Evolutionary conservation across 176 grass and related monocot species (phyloP), one percentile per base, ranked within the genome.

Genomic region (Poa annua): DNA sequence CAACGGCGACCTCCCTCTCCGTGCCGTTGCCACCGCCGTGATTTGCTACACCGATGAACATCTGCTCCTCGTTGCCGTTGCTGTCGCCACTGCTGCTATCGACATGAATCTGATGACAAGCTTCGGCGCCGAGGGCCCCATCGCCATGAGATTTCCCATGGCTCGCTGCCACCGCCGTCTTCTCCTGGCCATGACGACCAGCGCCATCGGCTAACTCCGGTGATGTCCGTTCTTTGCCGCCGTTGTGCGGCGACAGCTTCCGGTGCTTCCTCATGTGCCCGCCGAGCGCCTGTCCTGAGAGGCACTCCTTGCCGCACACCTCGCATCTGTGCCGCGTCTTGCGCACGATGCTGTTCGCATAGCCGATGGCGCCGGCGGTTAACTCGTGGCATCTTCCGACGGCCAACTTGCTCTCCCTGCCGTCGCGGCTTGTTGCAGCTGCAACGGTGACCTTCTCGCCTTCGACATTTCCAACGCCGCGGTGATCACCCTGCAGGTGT

Each of bases 201-300:
- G 42, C 67, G 47, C n/a, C 73, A 1, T 45, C 22, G 78, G 49
- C 47, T 41, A 32, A n/a, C 19, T 61, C 19, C 49, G 38, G 49
- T 49, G 7, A 48, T 49, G 48, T 63, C 75, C 12, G 29, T 80
- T 80, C 87, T 49, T 85, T 12, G 50, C 32, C n/a, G 8, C 26
- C 65, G 51, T 8, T 29, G 8, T 6, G n/a, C 11, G 65, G 29
- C 0, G 48, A 25, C 21, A 12, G 57, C 57, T 77, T 82, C 65
- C 45, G 38, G 79, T 90, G 88, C 84, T 20, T 85, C 80, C 82
- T 81, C 44, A 76, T 63, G 8, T 89, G 87, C 17, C 80, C 80
- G 36, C 80, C 67, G 22, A 82, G 67, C 21, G 67, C 67, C 52
- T 73, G 67, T 71, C 88, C 84, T 2, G 77, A 83, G 14, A 2